These are phyloP conservation scores for Talaromyces sp. DNA, from an alignment of 2,329 filamentous ascomycete genomes.

Conservation along the genomic window DNA sequence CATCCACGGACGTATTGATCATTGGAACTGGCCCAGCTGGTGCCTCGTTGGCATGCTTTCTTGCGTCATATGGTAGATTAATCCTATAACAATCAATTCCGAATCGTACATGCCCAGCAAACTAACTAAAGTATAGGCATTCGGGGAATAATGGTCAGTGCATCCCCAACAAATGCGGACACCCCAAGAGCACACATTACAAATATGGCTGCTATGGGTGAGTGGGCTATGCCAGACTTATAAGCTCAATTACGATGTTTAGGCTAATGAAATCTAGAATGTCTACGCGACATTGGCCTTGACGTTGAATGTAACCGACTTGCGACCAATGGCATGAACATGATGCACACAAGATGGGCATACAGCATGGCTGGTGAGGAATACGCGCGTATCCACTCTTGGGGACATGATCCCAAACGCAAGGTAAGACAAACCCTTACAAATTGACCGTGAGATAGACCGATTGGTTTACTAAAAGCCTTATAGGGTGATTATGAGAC, in stretches of 20 bases:
- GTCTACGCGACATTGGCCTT: conserved; percentile 56
- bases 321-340: conserved; percentile 44
- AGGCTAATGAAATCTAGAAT: conserved; percentile 41
- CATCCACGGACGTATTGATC: conserved; percentile 52
- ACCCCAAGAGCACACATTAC: conserved; percentile 65
- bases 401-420: conserved; percentile 53
- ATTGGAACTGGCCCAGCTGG: conserved; percentile 59
- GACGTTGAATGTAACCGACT: conserved; percentile 46
- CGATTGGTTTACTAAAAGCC: background rate
- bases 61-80: conserved; percentile 50
- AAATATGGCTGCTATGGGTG: conserved; percentile 57
- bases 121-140: conserved; percentile 37
- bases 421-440: conserved; percentile 33
- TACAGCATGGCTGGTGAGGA: conserved; percentile 57
- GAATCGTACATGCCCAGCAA: background rate
- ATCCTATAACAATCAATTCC: no score
- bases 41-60: conserved; percentile 58
- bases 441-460: background rate
- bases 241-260: background rate
- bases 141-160: conserved; percentile 58
- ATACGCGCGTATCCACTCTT: conserved; percentile 54
- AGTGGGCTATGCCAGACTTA: background rate
- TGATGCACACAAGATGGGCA: conserved; percentile 58
- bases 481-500: conserved; percentile 47
- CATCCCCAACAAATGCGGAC: conserved; percentile 54